Evolutionary conservation across 2,329 filamentous ascomycete genomes (phyloP).

Genomic region (Xylariaceae sp.): DNA sequence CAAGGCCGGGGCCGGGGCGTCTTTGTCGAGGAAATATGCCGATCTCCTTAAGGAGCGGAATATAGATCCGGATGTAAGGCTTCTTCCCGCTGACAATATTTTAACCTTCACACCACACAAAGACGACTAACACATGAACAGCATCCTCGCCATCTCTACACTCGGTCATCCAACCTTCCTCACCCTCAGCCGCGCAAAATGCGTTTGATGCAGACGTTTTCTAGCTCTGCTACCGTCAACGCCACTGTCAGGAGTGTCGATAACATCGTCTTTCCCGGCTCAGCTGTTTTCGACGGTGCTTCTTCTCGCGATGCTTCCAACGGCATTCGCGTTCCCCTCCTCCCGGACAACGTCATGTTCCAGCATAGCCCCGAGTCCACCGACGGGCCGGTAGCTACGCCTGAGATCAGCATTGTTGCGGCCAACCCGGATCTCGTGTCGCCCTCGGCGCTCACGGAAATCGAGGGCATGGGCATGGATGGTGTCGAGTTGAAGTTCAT

Average conservation of each 20-base stretch:
- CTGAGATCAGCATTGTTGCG: slow-evolving; percentile 51
- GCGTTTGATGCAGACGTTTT: slow-evolving; percentile 61
- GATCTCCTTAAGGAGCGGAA: slow-evolving; percentile 33
- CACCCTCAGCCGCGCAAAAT: slow-evolving; percentile 39
- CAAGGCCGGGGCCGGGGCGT: slow-evolving; percentile 24
- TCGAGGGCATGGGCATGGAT: slow-evolving; percentile 54
- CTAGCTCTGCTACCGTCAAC: slow-evolving; percentile 36
- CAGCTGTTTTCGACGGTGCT: slow-evolving; percentile 30
- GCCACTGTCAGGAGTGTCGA: slow-evolving; percentile 42
- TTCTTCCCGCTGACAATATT: background rate
- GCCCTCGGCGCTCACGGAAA: slow-evolving; percentile 47
- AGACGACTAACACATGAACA: slow-evolving; percentile 21
- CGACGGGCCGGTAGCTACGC: slow-evolving; percentile 37
- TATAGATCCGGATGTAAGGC: slow-evolving; percentile 31
- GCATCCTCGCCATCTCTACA: slow-evolving; percentile 31
- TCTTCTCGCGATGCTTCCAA: slow-evolving; percentile 31
- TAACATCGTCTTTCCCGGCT: slow-evolving; percentile 47
- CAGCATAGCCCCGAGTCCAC: slow-evolving; percentile 40
- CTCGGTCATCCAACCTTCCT: slow-evolving; percentile 33
- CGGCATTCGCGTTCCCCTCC: slow-evolving; percentile 51
- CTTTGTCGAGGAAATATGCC: slow-evolving; percentile 33
- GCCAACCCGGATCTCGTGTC: slow-evolving; percentile 49
- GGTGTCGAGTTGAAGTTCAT: slow-evolving; percentile 51
- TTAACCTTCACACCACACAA: slow-evolving; percentile 16
- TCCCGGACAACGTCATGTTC: slow-evolving; percentile 52